These are phyloP conservation scores for Populus simonii DNA, from an alignment of 345 rosid species.

Conservation along the genomic window DNA sequence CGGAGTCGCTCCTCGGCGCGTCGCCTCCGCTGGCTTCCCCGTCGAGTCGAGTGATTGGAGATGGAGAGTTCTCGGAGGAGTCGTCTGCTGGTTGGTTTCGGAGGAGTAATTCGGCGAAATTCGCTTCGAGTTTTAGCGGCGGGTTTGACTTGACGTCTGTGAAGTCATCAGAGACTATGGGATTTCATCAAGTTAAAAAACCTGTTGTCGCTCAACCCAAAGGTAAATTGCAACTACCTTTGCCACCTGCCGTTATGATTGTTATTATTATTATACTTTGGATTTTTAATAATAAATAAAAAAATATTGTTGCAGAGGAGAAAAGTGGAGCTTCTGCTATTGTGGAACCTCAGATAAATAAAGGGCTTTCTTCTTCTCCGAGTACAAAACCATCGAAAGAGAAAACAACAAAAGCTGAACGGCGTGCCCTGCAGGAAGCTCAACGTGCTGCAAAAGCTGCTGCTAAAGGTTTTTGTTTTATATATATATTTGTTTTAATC, in stretches of 20 bases:
- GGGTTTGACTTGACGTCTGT: conserved; percentile 64
- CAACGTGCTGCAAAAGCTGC: conserved; percentile 36
- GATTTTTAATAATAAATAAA: not conserved
- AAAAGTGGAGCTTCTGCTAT: conserved; percentile 12
- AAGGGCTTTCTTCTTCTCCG: not conserved
- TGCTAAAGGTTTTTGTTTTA: conserved; percentile 21
- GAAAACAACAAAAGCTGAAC: conserved; percentile 27
- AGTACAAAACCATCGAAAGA: conserved; percentile 20
- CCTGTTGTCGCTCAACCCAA: not conserved
- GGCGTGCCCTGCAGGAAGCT: conserved; percentile 36
- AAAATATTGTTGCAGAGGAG: conserved; percentile 8
- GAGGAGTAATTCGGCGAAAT: conserved; percentile 51
- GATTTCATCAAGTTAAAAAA: conserved; percentile 11
- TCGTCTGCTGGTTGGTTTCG: conserved; percentile 48
- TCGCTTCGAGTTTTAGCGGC: conserved; percentile 64
- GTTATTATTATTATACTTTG: not conserved
- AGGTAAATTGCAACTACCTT: too few species aligned
- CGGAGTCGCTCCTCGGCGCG: conserved; percentile 50
- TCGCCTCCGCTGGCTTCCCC: conserved; percentile 37
- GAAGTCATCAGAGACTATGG: conserved; percentile 16
- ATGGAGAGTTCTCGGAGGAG: conserved; percentile 50
- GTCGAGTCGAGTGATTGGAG: conserved; percentile 29
- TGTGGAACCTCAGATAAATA: conserved; percentile 7
- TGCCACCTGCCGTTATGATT: not conserved
- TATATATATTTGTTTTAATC: too few species aligned